Conservation (phyloP, 1,284 basidiomycete species). For the Agroathelia rolfsii region DNA sequence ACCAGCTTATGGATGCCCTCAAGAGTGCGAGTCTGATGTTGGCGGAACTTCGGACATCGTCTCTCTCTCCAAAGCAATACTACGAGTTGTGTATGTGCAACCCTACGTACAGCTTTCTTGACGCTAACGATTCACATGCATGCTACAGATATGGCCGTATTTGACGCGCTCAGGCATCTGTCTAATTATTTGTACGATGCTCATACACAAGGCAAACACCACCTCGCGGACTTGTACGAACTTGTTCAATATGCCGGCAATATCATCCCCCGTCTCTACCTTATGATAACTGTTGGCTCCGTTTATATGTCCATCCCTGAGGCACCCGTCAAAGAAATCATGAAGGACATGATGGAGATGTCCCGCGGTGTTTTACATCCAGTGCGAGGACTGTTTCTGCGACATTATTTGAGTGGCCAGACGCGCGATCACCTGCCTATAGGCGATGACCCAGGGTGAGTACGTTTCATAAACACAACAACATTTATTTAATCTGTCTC, state of each 20-base stretch:
- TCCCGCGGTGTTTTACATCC: constrained; percentile 90
- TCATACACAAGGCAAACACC: constrained; percentile 80
- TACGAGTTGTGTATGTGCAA: constrained; percentile 98
- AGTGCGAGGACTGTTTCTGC: constrained; percentile 83
- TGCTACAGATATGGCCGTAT: constrained; percentile 89
- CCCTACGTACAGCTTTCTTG: no score
- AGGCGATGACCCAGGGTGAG: constrained; percentile 75
- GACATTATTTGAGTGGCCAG: constrained; percentile 92
- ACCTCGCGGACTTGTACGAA: constrained; percentile 94
- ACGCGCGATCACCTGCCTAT: constrained; percentile 89
- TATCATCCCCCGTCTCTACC: constrained; percentile 88
- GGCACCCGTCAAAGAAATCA: constrained; percentile 93
- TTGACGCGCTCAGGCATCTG: constrained; percentile 86
- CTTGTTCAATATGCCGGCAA: constrained; percentile 94
- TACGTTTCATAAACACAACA: constrained; percentile 8
- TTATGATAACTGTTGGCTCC: constrained; percentile 97
- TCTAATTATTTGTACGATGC: constrained; percentile 94
- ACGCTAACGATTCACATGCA: constrained; percentile 8
- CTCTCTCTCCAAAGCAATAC: constrained; percentile 89
- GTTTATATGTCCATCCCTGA: constrained; percentile 96
- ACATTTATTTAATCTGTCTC: no score
- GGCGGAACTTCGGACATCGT: constrained; percentile 85
- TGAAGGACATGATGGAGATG: constrained; percentile 99
- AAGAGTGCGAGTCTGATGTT: constrained; percentile 95
- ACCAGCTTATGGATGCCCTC: constrained; percentile 94